These are phyloP conservation scores for Auxenochlorella pyrenoidosa DNA, from an alignment of 139 green algal species.

Conservation along the genomic window DNA sequence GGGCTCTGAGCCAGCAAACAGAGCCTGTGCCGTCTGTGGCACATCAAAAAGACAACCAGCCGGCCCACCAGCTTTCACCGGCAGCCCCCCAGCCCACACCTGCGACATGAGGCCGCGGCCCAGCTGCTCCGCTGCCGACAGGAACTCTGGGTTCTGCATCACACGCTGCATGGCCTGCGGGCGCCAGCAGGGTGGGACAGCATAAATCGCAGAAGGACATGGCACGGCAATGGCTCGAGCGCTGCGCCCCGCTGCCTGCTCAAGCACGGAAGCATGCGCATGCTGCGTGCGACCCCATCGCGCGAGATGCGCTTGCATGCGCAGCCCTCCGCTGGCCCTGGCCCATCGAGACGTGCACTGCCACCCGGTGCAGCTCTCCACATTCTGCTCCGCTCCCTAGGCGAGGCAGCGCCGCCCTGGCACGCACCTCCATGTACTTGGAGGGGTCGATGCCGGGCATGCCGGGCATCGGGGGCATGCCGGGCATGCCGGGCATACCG, in stretches of 20 bases:
- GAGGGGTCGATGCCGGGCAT: slow-evolving; percentile 41
- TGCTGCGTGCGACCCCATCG: too few relatives aligned
- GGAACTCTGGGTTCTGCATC: slow-evolving; percentile 56
- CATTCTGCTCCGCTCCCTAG: not conserved
- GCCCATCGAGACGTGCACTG: too few relatives aligned
- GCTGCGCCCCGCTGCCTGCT: too few relatives aligned
- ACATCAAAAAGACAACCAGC: too few relatives aligned
- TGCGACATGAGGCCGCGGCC: slow-evolving; percentile 42
- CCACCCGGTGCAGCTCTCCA: not conserved
- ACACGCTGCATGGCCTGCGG: slow-evolving; percentile 48
- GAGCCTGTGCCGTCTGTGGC: too few relatives aligned
- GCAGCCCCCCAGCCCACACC: not conserved
- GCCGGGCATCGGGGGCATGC: slow-evolving; percentile 30
- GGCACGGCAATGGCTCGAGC: too few relatives aligned
- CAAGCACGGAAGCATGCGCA: too few relatives aligned
- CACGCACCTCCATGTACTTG: slow-evolving; percentile 51
- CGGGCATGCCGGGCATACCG: slow-evolving; percentile 40
- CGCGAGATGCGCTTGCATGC: too few relatives aligned
- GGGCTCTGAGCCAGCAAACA: too few relatives aligned
- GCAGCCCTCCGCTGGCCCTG: too few relatives aligned
- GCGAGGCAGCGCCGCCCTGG: not conserved
- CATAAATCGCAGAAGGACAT: not conserved
- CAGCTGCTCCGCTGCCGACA: slow-evolving; percentile 44
- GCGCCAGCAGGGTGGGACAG: not conserved
- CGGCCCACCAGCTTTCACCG: too few relatives aligned